A percentile compares a stretch with the other conserved stretches of the same genome.
Conservation (phyloP, 169 alveolate species). For the Plasmodium inui region DNA sequence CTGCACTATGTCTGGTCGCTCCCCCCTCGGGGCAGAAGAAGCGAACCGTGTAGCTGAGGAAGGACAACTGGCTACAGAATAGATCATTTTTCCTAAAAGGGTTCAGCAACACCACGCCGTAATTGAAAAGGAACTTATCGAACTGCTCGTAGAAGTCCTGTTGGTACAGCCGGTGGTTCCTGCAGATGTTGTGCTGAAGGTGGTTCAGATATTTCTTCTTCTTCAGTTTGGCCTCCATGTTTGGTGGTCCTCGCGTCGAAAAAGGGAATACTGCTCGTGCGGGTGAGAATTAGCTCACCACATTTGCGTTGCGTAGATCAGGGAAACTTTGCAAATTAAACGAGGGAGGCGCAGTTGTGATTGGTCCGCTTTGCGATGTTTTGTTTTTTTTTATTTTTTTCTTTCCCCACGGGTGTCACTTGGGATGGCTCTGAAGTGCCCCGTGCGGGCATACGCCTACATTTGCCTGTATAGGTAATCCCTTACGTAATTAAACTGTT, state of each 20-base stretch:
- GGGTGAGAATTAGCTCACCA: neutral
- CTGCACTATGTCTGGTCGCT: neutral
- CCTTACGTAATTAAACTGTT: neutral
- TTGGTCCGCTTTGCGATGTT: neutral
- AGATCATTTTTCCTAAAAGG: constrained; percentile 51
- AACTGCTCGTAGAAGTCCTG: constrained; percentile 53
- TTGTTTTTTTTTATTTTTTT: neutral
- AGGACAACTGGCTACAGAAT: constrained; percentile 27
- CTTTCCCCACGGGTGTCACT: neutral
- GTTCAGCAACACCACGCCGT: constrained; percentile 43
- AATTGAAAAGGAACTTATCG: constrained; percentile 51
- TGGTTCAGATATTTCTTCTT: constrained; percentile 19
- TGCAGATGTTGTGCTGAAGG: constrained; percentile 37
- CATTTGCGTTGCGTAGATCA: neutral
- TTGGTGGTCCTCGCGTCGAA: neutral
- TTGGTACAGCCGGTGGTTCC: constrained; percentile 1
- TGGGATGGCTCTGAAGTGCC: neutral
- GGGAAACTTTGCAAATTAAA: neutral
- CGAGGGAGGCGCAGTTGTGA: neutral
- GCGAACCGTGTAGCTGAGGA: constrained; percentile 39
- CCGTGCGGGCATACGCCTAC: neutral
- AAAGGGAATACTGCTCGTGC: neutral
- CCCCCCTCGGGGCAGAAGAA: neutral
- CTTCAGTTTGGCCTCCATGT: constrained; percentile 50
- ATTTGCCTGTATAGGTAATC: neutral